Base-by-base conservation (phyloP, 495 filamentous ascomycete genomes). In the Hyaloscypha variabilis region DNA sequence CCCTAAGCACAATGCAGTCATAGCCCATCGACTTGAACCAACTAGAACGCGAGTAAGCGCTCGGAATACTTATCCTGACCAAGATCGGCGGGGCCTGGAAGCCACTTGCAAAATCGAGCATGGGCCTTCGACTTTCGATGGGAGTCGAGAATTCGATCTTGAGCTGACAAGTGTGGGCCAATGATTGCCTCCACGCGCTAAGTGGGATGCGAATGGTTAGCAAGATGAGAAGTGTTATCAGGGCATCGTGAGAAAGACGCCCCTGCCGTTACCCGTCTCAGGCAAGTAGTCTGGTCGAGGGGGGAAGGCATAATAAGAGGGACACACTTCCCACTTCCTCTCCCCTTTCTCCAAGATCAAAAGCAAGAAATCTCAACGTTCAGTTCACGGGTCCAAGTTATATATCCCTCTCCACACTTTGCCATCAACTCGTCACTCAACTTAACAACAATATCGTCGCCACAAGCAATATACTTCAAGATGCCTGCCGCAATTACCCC, bases 401-500 rank as follows among this genome's bases (percentile, higher is more conserved):
- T 17, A 14, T 14, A 36, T 17, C 39, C 17, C 17, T 1, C 19
- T 17, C 51, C 51, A 54, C 51, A 24, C 51, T 54, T 54, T 17
- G 17, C 17, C 19, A 14, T 46, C 39, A 4, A 54, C 51, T 46
- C 54, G 24, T 53, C 53, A 51, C 28, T 23, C 53, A 17, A 19
- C 8, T 55, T 49, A 24, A 55, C 19, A 29, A 26, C 28, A 60
- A 23, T 6, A 5, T 68, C 31, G 56, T 54, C 64, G 62, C 63
- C 34, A 54, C 13, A 30, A 59, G 65, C 14, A 26, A 13, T 17
- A 39, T 8, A 24, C 26, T 62, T 69, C 64, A 72, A 72, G 8
- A 79, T 79, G 73, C 76, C 77, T 72, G 58, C 69, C 60, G 72
- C 76, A 23, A 63, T 76, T 26, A 69, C 67, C 42, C 70, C 72